Evolutionary conservation across 257 asterid species (phyloP), one percentile per base, ranked within the genome.

Genomic region (Fraxinus excelsior): DNA sequence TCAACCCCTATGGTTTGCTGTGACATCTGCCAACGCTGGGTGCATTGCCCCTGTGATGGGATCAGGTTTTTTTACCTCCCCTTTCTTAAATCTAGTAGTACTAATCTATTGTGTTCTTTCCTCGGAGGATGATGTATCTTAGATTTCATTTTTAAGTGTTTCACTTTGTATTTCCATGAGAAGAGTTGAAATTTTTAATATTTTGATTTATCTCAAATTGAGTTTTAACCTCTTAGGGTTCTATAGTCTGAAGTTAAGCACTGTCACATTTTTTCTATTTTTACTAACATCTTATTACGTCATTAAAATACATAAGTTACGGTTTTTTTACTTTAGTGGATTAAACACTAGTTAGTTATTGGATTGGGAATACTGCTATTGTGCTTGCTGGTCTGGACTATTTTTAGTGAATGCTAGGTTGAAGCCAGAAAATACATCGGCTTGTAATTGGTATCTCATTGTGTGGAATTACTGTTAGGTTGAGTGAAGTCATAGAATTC

Each of bases 1-100:
- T 87, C 99, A 71, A 91, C 97, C 78, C 99, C 98, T 67, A 96
- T 96, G 98, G 98, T 96, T 46, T 96, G 99, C 88, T 96, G 99
- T 75, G 99, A 96, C 84, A 84, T 89, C 81, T 96, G 99, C 78
- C 93, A 96, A 85, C 91, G 90, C 73, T 96, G 99, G 99, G 99
- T 96, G 86, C 99, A 96, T 81, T 91, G 96, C 79, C 95, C 93
- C 46, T 96, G 99, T 78, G 99, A 96, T 80, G 95, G 92, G 81
- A 96, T 96, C 89, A 93, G 99, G 99, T 96, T 65, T 76, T 25
- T 69, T 46, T 49, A 31, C 37, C 65, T 46, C 80, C 38, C 71
- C 25, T 82, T 49, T 28, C 70, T 80, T 21, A 56, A 71, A 18
- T 74, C 34, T 66, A 76, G 25, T 23, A 40, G 28, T 29, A 26